These are phyloP conservation scores for Saccharomyces mikatae DNA, from an alignment of 805 yeast genomes.

Conservation along the genomic window DNA sequence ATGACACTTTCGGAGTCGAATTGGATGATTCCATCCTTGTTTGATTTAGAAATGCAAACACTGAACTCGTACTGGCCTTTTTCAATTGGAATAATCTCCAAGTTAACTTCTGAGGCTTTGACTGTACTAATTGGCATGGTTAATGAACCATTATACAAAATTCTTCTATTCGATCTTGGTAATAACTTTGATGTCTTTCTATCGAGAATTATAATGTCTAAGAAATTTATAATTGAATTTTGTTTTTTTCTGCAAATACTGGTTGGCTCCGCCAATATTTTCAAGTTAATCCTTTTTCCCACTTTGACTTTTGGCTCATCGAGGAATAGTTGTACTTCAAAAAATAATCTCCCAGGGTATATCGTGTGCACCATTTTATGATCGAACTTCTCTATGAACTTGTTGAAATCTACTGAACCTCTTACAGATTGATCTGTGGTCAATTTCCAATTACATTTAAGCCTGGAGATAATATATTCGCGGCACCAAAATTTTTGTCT, in stretches of 20 bases:
- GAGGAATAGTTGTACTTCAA: constrained; percentile 9
- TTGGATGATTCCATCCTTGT: constrained; percentile 7
- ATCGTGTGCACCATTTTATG: constrained; percentile 16
- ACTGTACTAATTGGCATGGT: constrained; percentile 38
- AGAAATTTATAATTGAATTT: neutral
- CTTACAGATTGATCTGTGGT: constrained; percentile 6
- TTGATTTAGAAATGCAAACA: constrained; percentile 11
- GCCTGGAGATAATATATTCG: constrained; percentile 47
- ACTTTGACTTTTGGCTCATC: constrained; percentile 5
- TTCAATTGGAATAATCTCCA: constrained; percentile 55
- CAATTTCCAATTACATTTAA: constrained; percentile 60
- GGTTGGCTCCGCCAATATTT: constrained; percentile 8
- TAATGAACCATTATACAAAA: constrained; percentile 65
- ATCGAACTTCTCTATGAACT: constrained; percentile 22
- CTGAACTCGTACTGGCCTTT: constrained; percentile 83
- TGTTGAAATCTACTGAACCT: constrained; percentile 23
- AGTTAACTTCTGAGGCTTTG: constrained; percentile 36
- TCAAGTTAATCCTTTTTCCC: constrained; percentile 12
- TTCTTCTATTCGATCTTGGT: constrained; percentile 40
- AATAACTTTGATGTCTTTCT: constrained; percentile 17
- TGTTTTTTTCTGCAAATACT: neutral
- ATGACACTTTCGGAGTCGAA: constrained; percentile 9
- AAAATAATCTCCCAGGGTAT: constrained; percentile 17
- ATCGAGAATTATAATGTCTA: constrained; percentile 18
- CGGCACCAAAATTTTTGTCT: constrained; percentile 77